Conservation (phyloP, 2,329 filamentous ascomycete species). For the Phialophora chinensis region DNA sequence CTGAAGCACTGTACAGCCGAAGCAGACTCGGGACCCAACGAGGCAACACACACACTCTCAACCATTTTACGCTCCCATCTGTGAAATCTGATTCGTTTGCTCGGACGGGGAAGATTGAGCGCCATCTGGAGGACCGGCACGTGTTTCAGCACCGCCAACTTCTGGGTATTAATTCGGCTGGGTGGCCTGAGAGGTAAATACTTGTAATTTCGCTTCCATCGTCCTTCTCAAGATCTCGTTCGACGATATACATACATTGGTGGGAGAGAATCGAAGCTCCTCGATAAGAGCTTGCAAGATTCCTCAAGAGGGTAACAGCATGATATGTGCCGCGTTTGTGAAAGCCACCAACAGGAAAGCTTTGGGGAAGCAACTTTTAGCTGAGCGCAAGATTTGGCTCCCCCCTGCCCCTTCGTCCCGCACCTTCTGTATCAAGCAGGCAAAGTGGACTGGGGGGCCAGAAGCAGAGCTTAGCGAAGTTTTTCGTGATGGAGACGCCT, state of each 20-base stretch:
- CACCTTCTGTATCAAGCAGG: background rate
- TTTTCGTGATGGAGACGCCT: background rate
- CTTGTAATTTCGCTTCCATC: background rate
- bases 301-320: background rate
- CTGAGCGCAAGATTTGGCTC: background rate
- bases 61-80: background rate
- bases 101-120: background rate
- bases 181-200: background rate
- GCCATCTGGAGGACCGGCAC: background rate
- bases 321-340: background rate
- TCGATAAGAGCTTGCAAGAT: background rate
- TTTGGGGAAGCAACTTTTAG: background rate
- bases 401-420: too few species aligned
- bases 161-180: background rate
- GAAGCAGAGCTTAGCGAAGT: background rate
- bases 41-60: background rate
- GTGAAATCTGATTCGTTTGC: background rate
- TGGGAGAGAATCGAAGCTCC: background rate
- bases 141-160: background rate
- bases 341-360: background rate
- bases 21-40: background rate
- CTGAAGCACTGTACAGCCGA: background rate
- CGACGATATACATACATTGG: background rate
- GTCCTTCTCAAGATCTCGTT: background rate
- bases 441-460: background rate